A percentile compares a stretch with the other conserved stretches of the same genome.
Evolutionary conservation across 2,329 filamentous ascomycete genomes (phyloP).

Genomic region (Penicillium sp.): DNA sequence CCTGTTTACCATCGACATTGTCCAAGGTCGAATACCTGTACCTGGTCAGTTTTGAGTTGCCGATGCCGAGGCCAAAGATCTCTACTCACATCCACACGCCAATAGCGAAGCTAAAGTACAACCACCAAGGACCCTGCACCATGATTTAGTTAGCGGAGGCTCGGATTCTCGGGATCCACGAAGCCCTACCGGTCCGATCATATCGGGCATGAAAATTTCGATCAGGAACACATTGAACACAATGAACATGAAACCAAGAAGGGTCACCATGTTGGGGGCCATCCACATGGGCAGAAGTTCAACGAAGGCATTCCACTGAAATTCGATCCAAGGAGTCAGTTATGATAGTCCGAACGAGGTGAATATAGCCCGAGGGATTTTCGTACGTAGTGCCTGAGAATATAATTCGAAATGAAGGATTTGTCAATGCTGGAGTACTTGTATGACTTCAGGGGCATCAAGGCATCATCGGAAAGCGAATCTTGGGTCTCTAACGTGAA

Average conservation of each 20-base stretch:
- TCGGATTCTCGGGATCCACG: not conserved
- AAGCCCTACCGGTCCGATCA: slow-evolving; percentile 79
- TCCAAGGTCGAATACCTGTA: slow-evolving; percentile 88
- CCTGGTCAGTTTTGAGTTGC: slow-evolving; percentile 24
- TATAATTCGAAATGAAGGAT: slow-evolving; percentile 89
- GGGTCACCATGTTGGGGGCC: slow-evolving; percentile 95
- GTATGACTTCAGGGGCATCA: slow-evolving; percentile 91
- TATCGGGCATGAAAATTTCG: slow-evolving; percentile 82
- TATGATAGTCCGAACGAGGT: too few species aligned
- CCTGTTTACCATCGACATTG: slow-evolving; percentile 98
- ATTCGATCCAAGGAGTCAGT: slow-evolving; percentile 15
- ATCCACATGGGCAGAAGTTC: slow-evolving; percentile 93
- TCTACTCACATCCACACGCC: slow-evolving; percentile 86
- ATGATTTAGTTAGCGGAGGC: slow-evolving; percentile 22
- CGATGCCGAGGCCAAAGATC: not conserved
- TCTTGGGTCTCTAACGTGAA: slow-evolving; percentile 51
- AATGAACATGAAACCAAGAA: slow-evolving; percentile 94
- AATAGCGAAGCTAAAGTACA: slow-evolving; percentile 94
- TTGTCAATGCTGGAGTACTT: slow-evolving; percentile 98
- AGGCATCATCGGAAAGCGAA: slow-evolving; percentile 82
- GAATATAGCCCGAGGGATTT: not conserved
- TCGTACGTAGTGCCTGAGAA: slow-evolving; percentile 91
- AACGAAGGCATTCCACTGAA: slow-evolving; percentile 95
- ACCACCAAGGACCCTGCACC: slow-evolving; percentile 78
- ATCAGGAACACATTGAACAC: slow-evolving; percentile 79